A percentile compares a stretch with the other conserved stretches of the same genome.
These are phyloP conservation scores for Aspergillus pseudoglaucus DNA, from an alignment of 2,329 filamentous ascomycete species.

Conservation along the genomic window DNA sequence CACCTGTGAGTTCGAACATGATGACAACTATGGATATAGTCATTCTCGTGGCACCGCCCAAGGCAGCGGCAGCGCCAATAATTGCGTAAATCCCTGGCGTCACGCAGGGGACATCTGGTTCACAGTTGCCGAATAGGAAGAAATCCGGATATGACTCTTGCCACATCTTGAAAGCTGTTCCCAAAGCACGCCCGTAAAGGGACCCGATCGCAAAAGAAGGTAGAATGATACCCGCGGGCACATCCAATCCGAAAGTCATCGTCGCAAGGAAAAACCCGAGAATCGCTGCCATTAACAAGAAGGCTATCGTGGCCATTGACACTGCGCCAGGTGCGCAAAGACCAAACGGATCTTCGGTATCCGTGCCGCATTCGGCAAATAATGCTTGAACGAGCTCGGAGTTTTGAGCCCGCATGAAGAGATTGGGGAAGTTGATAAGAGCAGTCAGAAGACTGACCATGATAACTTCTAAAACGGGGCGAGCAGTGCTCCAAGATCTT, in stretches of 20 bases:
- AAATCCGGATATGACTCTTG: slow-evolving; percentile 71
- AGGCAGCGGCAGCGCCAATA: slow-evolving; percentile 87
- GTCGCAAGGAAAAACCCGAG: slow-evolving; percentile 80
- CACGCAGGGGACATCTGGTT: slow-evolving; percentile 79
- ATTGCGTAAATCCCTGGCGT: slow-evolving; percentile 96
- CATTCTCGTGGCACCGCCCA: slow-evolving; percentile 90
- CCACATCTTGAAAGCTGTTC: slow-evolving; percentile 83
- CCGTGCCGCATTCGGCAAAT: slow-evolving; percentile 80
- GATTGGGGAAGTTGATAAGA: slow-evolving; percentile 88
- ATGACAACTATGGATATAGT: slow-evolving; percentile 98
- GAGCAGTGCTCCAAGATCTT: slow-evolving; percentile 61
- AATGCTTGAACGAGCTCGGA: slow-evolving; percentile 87
- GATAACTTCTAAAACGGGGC: slow-evolving; percentile 72
- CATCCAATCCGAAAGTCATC: slow-evolving; percentile 87
- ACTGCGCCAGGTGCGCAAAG: slow-evolving; percentile 83
- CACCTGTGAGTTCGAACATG: slow-evolving; percentile 97
- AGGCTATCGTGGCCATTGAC: slow-evolving; percentile 72
- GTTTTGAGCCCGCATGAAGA: slow-evolving; percentile 89
- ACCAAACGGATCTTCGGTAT: slow-evolving; percentile 78
- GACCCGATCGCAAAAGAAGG: slow-evolving; percentile 96
- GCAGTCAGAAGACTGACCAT: slow-evolving; percentile 76
- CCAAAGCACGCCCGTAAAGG: slow-evolving; percentile 78
- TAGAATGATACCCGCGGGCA: slow-evolving; percentile 91
- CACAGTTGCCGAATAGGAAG: slow-evolving; percentile 71
- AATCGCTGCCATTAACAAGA: slow-evolving; percentile 73